Evolutionary conservation across 805 yeast species (phyloP), one percentile per base, ranked within the genome.

Genomic region (Millerozyma acaciae): DNA sequence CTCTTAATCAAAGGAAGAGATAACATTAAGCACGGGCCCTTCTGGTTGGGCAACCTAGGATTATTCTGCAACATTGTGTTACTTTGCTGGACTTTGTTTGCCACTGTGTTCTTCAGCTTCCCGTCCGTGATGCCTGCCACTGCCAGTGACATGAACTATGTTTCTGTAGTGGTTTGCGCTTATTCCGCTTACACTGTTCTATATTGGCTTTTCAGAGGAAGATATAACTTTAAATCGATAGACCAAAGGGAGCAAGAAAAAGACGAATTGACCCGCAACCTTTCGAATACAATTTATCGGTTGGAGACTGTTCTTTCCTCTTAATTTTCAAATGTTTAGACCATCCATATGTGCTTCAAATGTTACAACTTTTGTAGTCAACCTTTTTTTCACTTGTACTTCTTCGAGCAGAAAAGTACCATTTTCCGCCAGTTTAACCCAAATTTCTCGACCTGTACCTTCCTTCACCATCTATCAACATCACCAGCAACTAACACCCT

Each of bases 61-160:
- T 45, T 60, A 1, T 40, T 74, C 30, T 56, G 72, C 32, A 78
- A 80, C 48, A 45, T 67, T 16, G 71, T 80, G 3, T 60, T 74
- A 10, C 37, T 80, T 4, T 43, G 53, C 3, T 81, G 86, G 84
- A 67, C 84, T 0, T 29, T 69, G 0, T 81, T 82, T 47, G 70
- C 80, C 5, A 39, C 74, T 4, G 69, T 78, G 2, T 76, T 81
- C 55, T 80, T 73, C 62, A 75, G 77, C 27, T 75, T 81, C 63
- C 88, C 89, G 19, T 58, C 76, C 16, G 60, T 60, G 7, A 65
- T 75, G 72, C 89, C 88, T 2, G 87, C 70, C 3, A 63, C 68
- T 2, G 70, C 67, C 21, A 72, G 74, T 25, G 68, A 70, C 41
- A 82, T 82, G 88, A 82, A 82, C 52, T 82, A 82, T 44, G 78